Percentiles rank a stretch among this genome's conserved stretches.
phyloP scores from a whole-genome alignment of 2,329 filamentous ascomycete genomes.

The Fusarium chlamydosporum region DNA sequence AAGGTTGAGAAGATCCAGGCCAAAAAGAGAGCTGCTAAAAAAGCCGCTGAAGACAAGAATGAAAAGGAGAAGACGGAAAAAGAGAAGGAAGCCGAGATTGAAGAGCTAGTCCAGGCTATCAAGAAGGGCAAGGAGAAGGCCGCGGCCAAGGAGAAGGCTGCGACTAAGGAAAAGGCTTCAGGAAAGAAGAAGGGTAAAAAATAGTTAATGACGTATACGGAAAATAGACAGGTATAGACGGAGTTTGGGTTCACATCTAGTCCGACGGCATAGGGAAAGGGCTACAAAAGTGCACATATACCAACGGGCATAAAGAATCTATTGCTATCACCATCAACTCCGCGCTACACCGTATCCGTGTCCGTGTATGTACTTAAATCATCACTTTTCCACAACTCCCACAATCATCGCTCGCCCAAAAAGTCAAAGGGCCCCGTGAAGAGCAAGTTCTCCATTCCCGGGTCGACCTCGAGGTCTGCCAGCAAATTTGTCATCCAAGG shows the following conservation, averaged over 20 bases:
- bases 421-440: conserved; percentile 46
- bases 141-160: conserved; percentile 42
- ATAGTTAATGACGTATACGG: conserved; percentile 35
- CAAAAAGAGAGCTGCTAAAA: conserved; percentile 61
- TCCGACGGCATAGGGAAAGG: conserved; percentile 20
- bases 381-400: not conserved
- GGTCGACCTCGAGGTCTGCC: conserved; percentile 39
- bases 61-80: conserved; percentile 57
- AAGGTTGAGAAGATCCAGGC: conserved; percentile 79
- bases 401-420: conserved; percentile 30
- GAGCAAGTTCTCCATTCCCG: conserved; percentile 38
- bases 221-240: conserved; percentile 44
- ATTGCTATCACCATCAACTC: conserved; percentile 17
- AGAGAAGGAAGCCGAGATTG: conserved; percentile 53
- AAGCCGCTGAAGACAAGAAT: conserved; percentile 55
- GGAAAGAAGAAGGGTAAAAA: conserved; percentile 50
- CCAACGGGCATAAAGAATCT: conserved; percentile 18
- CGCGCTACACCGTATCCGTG: conserved; percentile 34
- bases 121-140: conserved; percentile 58
- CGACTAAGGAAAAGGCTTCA: conserved; percentile 42
- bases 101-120: conserved; percentile 60
- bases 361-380: conserved; percentile 24
- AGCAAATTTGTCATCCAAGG: conserved; percentile 39
- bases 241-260: conserved; percentile 30
- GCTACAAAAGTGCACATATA: not conserved